Evolutionary conservation across 2,329 filamentous ascomycete genomes (phyloP).

Genomic region (Alternaria sp.): DNA sequence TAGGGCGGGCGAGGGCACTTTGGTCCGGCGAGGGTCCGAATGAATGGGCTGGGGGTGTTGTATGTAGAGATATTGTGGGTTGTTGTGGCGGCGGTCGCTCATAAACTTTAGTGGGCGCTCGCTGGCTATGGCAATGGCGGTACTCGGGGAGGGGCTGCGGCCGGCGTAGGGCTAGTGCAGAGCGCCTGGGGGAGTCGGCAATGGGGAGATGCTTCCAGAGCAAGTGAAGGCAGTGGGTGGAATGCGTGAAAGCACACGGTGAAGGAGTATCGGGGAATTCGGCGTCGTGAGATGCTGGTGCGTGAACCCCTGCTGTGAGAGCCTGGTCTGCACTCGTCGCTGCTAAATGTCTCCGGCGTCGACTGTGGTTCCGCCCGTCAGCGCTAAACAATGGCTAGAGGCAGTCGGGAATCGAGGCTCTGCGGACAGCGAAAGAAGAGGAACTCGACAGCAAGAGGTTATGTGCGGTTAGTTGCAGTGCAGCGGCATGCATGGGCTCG

Average conservation of each 20-base stretch:
- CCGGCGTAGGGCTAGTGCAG: constrained; percentile 6
- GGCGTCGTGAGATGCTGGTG: constrained; percentile 14
- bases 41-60: constrained; percentile 30
- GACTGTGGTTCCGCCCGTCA: constrained; percentile 19
- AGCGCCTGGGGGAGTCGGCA: background rate
- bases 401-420: constrained; percentile 7
- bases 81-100: constrained; percentile 37
- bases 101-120: constrained; percentile 30
- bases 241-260: background rate
- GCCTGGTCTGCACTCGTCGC: constrained; percentile 21
- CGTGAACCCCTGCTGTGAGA: constrained; percentile 34
- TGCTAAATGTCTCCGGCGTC: constrained; percentile 11
- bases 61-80: constrained; percentile 34
- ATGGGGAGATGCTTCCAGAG: constrained; percentile 14
- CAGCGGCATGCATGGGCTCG: constrained; percentile 13
- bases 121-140: constrained; percentile 15
- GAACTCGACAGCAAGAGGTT: constrained; percentile 11
- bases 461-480: constrained; percentile 4
- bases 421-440: constrained; percentile 8
- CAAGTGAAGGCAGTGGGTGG: constrained; percentile 2
- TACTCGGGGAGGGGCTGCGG: constrained; percentile 25
- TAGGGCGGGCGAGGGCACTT: constrained; percentile 21
- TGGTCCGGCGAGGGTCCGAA: constrained; percentile 21
- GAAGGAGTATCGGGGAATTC: constrained; percentile 17
- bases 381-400: constrained; percentile 16